Conservation (phyloP, 257 asterid genomes). For the Primulina eburnea region DNA sequence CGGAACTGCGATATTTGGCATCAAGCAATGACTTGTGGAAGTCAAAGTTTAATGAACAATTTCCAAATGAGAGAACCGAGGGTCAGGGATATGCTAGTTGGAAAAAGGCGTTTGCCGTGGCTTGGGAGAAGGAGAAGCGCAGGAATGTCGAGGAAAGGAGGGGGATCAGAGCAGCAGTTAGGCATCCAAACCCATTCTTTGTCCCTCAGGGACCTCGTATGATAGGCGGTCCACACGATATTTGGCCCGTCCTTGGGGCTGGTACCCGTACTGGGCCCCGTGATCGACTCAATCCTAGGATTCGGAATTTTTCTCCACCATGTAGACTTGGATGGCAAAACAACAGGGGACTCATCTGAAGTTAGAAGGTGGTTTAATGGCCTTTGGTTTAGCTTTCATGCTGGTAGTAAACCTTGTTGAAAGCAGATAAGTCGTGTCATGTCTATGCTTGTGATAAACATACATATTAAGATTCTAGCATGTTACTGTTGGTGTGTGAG, state of each 20-base stretch:
- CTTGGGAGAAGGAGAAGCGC: slow-evolving; percentile 34
- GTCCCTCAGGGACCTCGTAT: slow-evolving; percentile 37
- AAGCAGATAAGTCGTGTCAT: not conserved
- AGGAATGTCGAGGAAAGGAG: slow-evolving; percentile 28
- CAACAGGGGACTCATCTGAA: slow-evolving; percentile 6
- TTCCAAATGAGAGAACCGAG: slow-evolving; percentile 27
- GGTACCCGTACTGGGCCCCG: slow-evolving; percentile 13
- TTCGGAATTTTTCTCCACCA: slow-evolving; percentile 33
- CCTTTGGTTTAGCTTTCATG: not conserved
- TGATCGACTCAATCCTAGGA: slow-evolving; percentile 13
- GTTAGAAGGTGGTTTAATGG: not conserved
- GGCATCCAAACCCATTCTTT: slow-evolving; percentile 34
- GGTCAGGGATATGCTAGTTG: slow-evolving; percentile 37
- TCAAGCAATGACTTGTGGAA: slow-evolving; percentile 81
- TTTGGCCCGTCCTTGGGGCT: slow-evolving; percentile 27
- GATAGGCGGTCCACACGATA: slow-evolving; percentile 46
- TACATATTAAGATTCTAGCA: no score
- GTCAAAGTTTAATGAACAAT: slow-evolving; percentile 53
- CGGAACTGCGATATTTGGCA: slow-evolving; percentile 54
- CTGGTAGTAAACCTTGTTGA: not conserved
- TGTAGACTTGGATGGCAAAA: slow-evolving; percentile 39
- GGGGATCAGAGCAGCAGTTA: slow-evolving; percentile 2
- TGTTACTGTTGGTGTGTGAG: no score
- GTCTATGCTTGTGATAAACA: not conserved
- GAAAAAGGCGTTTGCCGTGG: slow-evolving; percentile 55